Evolutionary conservation across 2,329 filamentous ascomycete species (phyloP).

Genomic region (Pezizomycotina sp.): DNA sequence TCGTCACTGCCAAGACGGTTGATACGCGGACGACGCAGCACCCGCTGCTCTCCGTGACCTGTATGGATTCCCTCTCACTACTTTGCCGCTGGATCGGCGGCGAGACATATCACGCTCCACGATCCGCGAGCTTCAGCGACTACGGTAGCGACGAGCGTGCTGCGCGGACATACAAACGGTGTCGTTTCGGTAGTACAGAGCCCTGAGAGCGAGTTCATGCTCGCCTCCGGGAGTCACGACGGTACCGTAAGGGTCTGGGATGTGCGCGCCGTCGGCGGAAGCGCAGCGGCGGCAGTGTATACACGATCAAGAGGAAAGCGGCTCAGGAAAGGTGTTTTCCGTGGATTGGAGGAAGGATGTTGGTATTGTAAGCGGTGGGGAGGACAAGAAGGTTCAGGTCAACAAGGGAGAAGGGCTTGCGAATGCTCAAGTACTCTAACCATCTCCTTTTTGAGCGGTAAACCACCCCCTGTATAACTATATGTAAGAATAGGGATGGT

Average conservation of each 20-base stretch:
- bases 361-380: constrained; percentile 78
- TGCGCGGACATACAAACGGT: constrained; percentile 32
- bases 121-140: constrained; percentile 69
- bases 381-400: constrained; percentile 89
- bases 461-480: not conserved
- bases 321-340: constrained; percentile 56
- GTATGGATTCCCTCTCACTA: constrained; percentile 50
- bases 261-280: constrained; percentile 46
- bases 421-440: constrained; percentile 22
- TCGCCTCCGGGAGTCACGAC: constrained; percentile 81
- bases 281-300: constrained; percentile 54
- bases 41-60: constrained; percentile 61
- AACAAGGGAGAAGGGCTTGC: constrained; percentile 48
- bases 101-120: constrained; percentile 80
- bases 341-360: constrained; percentile 73
- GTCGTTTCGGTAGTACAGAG: constrained; percentile 43
- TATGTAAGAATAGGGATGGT: constrained; percentile 2
- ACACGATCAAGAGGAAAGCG: constrained; percentile 45
- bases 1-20: constrained; percentile 62
- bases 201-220: constrained; percentile 56
- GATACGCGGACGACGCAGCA: constrained; percentile 71
- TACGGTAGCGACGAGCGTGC: constrained; percentile 39
- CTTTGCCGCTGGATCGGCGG: constrained; percentile 34
- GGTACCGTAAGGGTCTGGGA: constrained; percentile 92
- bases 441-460: not conserved